Evolutionary conservation across 495 filamentous ascomycete species (phyloP).

Genomic region (Achaetomiella virescens): DNA sequence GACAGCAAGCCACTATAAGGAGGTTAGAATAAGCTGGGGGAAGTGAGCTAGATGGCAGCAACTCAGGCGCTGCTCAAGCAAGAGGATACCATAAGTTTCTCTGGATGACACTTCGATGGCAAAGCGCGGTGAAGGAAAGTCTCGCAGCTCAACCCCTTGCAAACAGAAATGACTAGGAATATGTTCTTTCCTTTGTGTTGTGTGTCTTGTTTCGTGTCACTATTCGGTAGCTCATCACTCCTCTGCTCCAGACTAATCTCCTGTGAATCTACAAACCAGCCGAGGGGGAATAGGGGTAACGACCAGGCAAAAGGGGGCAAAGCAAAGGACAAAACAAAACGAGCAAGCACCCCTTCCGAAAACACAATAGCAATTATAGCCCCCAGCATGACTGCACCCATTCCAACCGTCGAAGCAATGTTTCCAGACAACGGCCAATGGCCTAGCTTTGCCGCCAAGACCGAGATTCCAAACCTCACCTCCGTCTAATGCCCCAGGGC

Average conservation of each 20-base stretch:
- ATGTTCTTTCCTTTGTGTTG: neutral
- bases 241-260: slow-evolving; percentile 8
- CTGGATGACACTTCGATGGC: no score
- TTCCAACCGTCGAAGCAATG: neutral
- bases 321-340: neutral
- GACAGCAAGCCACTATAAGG: no score
- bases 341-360: neutral
- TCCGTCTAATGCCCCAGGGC: no score
- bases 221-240: slow-evolving; percentile 1
- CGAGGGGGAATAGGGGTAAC: slow-evolving; percentile 6
- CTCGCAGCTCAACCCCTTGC: no score
- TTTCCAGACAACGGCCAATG: neutral
- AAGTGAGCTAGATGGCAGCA: no score
- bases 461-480: neutral
- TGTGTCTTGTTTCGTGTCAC: neutral
- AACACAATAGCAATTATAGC: neutral
- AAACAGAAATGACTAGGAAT: neutral
- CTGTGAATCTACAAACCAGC: slow-evolving; percentile 5
- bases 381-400: neutral
- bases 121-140: no score
- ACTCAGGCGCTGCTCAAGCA: no score
- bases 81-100: no score
- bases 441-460: neutral
- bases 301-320: neutral
- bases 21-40: no score